These are phyloP conservation scores for Fusarium fracticaudum DNA, from an alignment of 2,329 filamentous ascomycete species.

Conservation along the genomic window DNA sequence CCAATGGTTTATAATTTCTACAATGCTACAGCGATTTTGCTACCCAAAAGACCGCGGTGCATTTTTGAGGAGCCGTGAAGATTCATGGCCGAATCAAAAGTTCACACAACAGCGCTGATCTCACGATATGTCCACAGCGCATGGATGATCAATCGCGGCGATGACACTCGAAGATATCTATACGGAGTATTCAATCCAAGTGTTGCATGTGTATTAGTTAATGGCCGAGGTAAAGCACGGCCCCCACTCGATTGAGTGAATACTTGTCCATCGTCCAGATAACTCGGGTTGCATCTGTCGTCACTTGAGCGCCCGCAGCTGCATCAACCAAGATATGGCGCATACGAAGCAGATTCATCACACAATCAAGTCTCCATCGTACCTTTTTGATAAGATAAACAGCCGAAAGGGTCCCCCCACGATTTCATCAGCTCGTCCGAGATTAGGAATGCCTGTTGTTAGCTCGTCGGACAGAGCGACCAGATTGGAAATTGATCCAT, in stretches of 20 bases:
- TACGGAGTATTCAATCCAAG: neutral
- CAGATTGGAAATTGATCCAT: conserved; percentile 34
- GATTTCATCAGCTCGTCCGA: conserved; percentile 29
- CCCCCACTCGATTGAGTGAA: conserved; percentile 14
- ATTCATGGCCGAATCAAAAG: conserved; percentile 3
- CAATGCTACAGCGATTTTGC: conserved; percentile 5
- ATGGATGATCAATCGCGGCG: conserved; percentile 10
- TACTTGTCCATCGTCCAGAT: conserved; percentile 5
- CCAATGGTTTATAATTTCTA: neutral
- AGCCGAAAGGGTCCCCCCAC: conserved; percentile 38
- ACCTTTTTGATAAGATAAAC: conserved; percentile 32
- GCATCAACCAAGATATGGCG: conserved; percentile 32
- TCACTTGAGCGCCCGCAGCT: conserved; percentile 37
- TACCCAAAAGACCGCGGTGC: neutral
- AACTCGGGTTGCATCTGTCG: conserved; percentile 18
- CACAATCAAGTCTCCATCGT: neutral
- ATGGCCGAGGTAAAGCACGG: neutral
- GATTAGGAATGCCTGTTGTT: conserved; percentile 21
- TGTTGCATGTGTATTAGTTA: neutral
- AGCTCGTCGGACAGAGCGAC: conserved; percentile 32
- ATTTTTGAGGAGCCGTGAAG: neutral
- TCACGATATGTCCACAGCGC: conserved; percentile 1
- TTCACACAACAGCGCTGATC: conserved; percentile 32
- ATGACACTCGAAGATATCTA: neutral
- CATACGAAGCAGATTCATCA: conserved; percentile 11